Conservation (phyloP, 1,284 basidiomycete genomes). For the Irpex sp. region DNA sequence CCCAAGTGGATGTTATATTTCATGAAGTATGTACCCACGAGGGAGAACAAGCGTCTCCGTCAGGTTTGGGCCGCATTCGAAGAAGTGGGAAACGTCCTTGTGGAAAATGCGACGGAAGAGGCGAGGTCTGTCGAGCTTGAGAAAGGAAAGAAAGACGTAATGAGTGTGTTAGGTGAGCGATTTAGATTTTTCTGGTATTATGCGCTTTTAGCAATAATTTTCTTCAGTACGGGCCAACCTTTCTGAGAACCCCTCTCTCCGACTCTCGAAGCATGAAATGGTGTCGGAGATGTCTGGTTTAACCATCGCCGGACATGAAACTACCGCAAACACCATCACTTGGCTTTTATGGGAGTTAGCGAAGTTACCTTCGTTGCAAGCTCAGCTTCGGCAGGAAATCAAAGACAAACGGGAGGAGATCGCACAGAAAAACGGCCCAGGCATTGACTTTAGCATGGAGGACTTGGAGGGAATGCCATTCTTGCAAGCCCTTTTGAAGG, state of each 20-base stretch:
- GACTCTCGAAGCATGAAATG: slow-evolving; percentile 18
- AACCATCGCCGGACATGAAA: slow-evolving; percentile 24
- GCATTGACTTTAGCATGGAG: slow-evolving; percentile 22
- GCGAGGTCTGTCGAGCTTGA: slow-evolving; percentile 2
- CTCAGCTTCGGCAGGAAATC: slow-evolving; percentile 22
- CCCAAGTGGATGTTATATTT: slow-evolving; percentile 19
- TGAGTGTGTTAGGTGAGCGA: slow-evolving; percentile 24
- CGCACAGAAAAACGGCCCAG: slow-evolving; percentile 16
- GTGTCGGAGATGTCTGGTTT: slow-evolving; percentile 4
- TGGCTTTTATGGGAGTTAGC: slow-evolving; percentile 27
- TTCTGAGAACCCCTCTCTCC: slow-evolving; percentile 17
- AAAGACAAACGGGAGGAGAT: slow-evolving; percentile 16
- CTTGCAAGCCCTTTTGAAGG: slow-evolving; percentile 12
- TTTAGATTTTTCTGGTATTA: neutral
- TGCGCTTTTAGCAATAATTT: neutral
- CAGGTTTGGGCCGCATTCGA: slow-evolving; percentile 19
- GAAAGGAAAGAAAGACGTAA: slow-evolving; percentile 22
- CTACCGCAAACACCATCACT: slow-evolving; percentile 21
- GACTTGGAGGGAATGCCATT: slow-evolving; percentile 30
- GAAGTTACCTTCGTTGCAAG: slow-evolving; percentile 22
- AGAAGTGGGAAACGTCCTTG: slow-evolving; percentile 9
- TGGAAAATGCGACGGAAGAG: slow-evolving; percentile 2
- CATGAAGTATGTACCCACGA: slow-evolving; percentile 23
- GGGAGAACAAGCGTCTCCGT: slow-evolving; percentile 23
- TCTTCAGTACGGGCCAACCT: slow-evolving; percentile 21